phyloP scores from a whole-genome alignment of 164 flowering plant genomes.

The Stephania yunnanensis region DNA sequence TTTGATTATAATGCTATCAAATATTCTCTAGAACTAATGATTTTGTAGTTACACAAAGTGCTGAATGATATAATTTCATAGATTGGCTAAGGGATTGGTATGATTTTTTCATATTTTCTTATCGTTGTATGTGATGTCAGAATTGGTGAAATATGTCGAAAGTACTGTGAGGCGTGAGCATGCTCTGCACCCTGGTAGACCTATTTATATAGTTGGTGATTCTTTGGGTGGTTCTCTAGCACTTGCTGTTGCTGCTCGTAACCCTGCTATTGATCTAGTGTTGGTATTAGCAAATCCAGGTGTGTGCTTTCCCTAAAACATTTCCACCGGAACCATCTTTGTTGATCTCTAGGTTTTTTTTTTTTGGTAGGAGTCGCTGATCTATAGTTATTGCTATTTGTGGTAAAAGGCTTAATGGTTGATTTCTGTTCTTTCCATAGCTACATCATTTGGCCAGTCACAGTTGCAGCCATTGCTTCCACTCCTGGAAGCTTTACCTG shows the following conservation, averaged over 20 bases:
- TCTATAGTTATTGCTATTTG: not conserved
- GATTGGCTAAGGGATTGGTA: not conserved
- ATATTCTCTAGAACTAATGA: not conserved
- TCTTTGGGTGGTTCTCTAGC: constrained; percentile 95
- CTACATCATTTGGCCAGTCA: constrained; percentile 69
- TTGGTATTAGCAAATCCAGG: constrained; percentile 86
- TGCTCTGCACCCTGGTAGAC: constrained; percentile 55
- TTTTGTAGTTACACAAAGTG: not conserved
- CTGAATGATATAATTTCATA: not conserved
- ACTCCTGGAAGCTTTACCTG: constrained; percentile 57
- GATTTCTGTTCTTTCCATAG: constrained; percentile 23
- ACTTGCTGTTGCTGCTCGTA: constrained; percentile 88
- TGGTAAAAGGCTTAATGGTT: constrained; percentile 2
- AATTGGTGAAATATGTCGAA: constrained; percentile 59
- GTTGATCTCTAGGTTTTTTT: not conserved
- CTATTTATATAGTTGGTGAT: constrained; percentile 87
- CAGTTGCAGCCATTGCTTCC: constrained; percentile 73
- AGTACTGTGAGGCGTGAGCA: constrained; percentile 57
- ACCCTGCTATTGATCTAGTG: constrained; percentile 74
- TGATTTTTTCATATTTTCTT: not conserved
- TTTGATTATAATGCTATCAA: not conserved
- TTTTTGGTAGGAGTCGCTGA: not conserved
- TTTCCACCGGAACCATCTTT: not conserved
- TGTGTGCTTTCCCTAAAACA: constrained; percentile 12
- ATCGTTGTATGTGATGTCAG: constrained; percentile 25